Evolutionary conservation across 768 basidiomycete species (phyloP).

Genomic region (Mycena kentingensis): DNA sequence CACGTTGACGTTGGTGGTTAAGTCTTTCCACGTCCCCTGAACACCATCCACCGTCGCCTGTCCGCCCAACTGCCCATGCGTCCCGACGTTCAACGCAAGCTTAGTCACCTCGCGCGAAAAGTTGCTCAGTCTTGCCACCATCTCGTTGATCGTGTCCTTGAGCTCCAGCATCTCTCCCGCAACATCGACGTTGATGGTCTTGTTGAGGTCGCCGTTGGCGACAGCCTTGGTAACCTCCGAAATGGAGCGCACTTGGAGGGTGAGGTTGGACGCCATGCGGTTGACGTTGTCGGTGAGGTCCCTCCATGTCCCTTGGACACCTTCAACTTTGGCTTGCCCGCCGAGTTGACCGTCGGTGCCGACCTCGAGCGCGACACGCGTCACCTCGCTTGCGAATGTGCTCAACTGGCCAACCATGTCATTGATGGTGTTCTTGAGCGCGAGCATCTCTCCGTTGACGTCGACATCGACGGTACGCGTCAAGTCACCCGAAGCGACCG

Average conservation of each 20-base stretch:
- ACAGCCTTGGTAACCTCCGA: constrained; percentile 95
- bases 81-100: constrained; percentile 95
- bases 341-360: constrained; percentile 88
- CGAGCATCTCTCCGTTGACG: constrained; percentile 80
- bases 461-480: constrained; percentile 73
- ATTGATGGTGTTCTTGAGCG: constrained; percentile 66
- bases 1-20: constrained; percentile 60
- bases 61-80: constrained; percentile 59
- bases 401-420: constrained; percentile 46
- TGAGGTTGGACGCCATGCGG: constrained; percentile 10
- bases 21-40: constrained; percentile 67
- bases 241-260: constrained; percentile 33
- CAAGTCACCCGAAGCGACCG: constrained; percentile 72
- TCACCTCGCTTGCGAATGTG: constrained; percentile 65
- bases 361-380: constrained; percentile 79
- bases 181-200: constrained; percentile 90
- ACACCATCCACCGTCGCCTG: constrained; percentile 73
- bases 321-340: constrained; percentile 84
- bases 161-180: constrained; percentile 89
- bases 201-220: constrained; percentile 87
- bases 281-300: constrained; percentile 77
- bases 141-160: constrained; percentile 92
- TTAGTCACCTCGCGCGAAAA: constrained; percentile 82
- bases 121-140: constrained; percentile 85
- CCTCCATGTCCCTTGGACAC: constrained; percentile 87